Conservation (phyloP, 2,329 filamentous ascomycete species). For the Emergomyces orientalis region DNA sequence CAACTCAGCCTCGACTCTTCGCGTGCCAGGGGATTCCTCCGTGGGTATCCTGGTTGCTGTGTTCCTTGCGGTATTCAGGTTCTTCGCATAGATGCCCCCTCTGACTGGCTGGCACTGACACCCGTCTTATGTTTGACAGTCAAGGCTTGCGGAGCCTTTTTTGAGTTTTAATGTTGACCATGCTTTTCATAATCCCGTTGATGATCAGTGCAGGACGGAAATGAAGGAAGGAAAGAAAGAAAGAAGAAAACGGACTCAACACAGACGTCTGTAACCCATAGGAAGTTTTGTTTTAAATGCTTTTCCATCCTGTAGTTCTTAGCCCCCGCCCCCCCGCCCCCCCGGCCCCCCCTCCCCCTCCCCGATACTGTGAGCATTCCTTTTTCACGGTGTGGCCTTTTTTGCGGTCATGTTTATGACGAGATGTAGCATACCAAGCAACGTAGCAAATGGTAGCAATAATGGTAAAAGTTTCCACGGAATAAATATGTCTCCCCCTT, state of each 20-base stretch:
- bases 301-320: neutral
- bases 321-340: neutral
- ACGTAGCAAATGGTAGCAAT: neutral
- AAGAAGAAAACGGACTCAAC: neutral
- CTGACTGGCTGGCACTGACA: slow-evolving; percentile 20
- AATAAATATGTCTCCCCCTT: neutral
- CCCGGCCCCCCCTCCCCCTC: no score
- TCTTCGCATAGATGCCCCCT: slow-evolving; percentile 41
- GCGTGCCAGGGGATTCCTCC: slow-evolving; percentile 42
- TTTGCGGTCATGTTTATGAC: neutral
- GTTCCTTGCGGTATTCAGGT: slow-evolving; percentile 48
- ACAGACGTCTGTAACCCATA: neutral
- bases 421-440: slow-evolving; percentile 1
- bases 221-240: neutral
- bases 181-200: neutral
- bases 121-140: neutral
- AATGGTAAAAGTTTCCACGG: neutral
- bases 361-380: neutral
- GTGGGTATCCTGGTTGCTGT: slow-evolving; percentile 45
- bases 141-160: neutral
- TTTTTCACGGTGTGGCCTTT: neutral
- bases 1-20: slow-evolving; percentile 39
- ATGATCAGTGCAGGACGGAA: neutral
- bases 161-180: neutral
- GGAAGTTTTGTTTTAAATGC: neutral